Conservation (phyloP, 768 basidiomycete species). For the Rhodosporidiobolus sp. region DNA sequence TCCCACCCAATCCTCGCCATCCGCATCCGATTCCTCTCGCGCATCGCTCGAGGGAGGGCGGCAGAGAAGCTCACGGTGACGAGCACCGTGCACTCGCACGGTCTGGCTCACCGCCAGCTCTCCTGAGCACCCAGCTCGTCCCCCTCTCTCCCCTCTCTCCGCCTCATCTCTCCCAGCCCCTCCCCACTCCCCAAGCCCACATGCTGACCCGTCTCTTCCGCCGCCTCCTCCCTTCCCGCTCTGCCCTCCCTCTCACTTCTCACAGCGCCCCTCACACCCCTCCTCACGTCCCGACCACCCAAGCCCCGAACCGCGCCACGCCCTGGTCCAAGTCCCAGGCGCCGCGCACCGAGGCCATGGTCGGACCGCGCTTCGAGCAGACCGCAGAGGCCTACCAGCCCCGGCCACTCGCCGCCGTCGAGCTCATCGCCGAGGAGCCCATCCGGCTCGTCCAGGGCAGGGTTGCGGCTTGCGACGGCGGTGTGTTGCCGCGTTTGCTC, state of each 20-base stretch:
- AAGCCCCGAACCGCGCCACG: constrained; percentile 11
- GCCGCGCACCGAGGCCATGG: constrained; percentile 48
- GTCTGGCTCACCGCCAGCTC: neutral
- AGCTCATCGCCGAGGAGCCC: constrained; percentile 79
- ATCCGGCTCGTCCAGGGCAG: constrained; percentile 74
- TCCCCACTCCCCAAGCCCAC: constrained; percentile 25
- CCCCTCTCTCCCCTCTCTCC: neutral
- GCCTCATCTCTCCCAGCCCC: constrained; percentile 8
- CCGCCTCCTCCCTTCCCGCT: neutral
- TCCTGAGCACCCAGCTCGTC: neutral
- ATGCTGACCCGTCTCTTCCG: neutral
- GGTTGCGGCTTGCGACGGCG: constrained; percentile 90
- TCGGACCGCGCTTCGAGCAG: constrained; percentile 85
- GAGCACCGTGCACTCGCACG: too few relatives aligned
- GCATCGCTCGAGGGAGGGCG: neutral
- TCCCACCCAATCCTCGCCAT: neutral
- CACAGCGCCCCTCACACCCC: constrained; percentile 38
- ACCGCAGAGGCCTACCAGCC: constrained; percentile 83
- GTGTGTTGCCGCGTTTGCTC: constrained; percentile 55
- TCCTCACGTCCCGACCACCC: constrained; percentile 18
- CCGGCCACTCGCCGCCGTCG: constrained; percentile 83
- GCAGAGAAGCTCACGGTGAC: too few relatives aligned
- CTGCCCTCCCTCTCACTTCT: neutral
- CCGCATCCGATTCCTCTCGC: neutral
- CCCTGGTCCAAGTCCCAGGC: neutral